Base-by-base conservation (phyloP, 2,329 filamentous ascomycete genomes). In the Annulohypoxylon truncatum region DNA sequence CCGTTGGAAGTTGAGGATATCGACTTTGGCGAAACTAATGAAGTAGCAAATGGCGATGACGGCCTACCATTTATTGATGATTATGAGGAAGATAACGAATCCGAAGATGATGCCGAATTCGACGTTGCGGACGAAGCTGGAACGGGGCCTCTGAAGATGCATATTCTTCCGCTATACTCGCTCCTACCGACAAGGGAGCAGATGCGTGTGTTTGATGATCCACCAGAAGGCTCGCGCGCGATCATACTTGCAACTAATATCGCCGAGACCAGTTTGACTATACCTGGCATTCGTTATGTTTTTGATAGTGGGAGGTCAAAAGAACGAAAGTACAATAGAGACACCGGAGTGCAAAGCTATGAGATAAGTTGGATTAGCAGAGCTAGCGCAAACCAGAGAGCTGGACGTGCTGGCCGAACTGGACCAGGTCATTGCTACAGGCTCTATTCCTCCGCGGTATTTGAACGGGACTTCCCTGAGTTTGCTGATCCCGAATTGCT, bases 331-430 rank as follows among this genome's bases (percentile, higher is more conserved):
- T 98, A 96, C 74, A 92, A 98, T 76, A 85, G 88, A n/a, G 82
- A 88, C 9, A 97, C 92, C 7, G 95, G 95, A 2, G 95, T 99
- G 0, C 96, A 99, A 77, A 97, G 92, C 75, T 99, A 97, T 76
- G 92, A 97, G 73, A 88, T 99, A 56, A 91, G 92, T 40, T 99
- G 95, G 93, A 96, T 98, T 77, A 97, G 94, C 82, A 98, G 99
- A 81, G 96, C 96, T 26, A 97, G 93, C 77, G 95, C 96, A 6
- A 92, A 90, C 70, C 96, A 99, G 79, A 88, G 96, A 77, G 89
- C 93, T 64, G 96, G 96, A 80, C 93, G 96, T 85, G 96, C 96
- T 61, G 96, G 96, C 68, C 90, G 96, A 84, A 99, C 95, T 3
- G 95, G 94, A 0, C 94, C 96, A 1, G 96, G 96, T 6, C 96